Evolutionary conservation across 164 flowering plant genomes (phyloP), one percentile per base, ranked within the genome.

Genomic region (Sextonia rubra): DNA sequence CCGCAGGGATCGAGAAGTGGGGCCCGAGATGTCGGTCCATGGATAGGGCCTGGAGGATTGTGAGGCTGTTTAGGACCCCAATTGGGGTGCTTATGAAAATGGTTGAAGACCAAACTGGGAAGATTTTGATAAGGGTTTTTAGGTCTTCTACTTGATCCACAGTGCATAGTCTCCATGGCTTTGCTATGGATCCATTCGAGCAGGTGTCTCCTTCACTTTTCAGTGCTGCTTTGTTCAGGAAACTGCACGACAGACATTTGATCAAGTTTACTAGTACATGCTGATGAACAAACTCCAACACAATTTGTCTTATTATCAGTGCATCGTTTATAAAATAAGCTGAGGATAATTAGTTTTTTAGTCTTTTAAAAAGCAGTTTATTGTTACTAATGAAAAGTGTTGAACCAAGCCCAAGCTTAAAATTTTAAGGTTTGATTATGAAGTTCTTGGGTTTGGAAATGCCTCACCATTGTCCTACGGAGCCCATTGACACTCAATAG

Each of bases 61-160:
- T 67, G n/a, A 91, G 49, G 79, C 85, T 83, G 23, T 5, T 12
- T 66, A 73, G 87, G 64, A 86, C 71, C 2, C 79, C 87, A 18
- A 87, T 79, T 2, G 93, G 81, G 30, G 79, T 80, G 79, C 77
- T 44, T n/a, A 89, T 14, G 66, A 89, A 78, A 9, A 90, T 71
- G 18, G 77, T 47, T 4, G 81, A 72, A 1, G 87, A 84, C 93
- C 90, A 89, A 1, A 90, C 58, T 30, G 93, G 97, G 61, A 84
- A 68, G 18, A 92, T 78, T 73, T 77, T 82, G 24, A 90, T 61
- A 1, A 92, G 70, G 37, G 80, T 65, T 77, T 91, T 91, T 65
- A 90, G 78, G 70, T 88, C 91, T 75, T 90, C 93, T 4, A 90
- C 91, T 79, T 90, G 82, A 75, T 87, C 80, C 3, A 88, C 80